These are phyloP conservation scores for Sanguinoderma infundibulare DNA, from an alignment of 1,284 basidiomycete genomes.

Conservation along the genomic window DNA sequence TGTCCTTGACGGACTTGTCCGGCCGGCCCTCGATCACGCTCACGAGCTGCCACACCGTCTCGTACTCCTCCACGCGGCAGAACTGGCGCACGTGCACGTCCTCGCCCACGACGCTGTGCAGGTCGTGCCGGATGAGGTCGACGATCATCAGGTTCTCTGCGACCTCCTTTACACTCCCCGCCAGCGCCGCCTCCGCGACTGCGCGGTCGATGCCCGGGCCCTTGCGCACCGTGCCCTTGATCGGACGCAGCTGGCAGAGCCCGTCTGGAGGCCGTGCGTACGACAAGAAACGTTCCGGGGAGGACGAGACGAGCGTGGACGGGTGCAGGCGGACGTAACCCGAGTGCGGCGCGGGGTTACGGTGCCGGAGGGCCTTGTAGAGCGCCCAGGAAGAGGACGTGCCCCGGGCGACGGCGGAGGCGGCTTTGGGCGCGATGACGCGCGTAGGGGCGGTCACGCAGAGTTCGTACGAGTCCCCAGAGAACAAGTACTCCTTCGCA, in stretches of 20 bases:
- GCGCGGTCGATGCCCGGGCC: conserved; percentile 63
- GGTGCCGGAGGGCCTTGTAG: conserved; percentile 71
- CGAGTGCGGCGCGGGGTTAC: conserved; percentile 93
- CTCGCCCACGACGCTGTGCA: conserved; percentile 78
- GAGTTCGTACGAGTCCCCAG: conserved; percentile 96
- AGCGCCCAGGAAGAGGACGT: conserved; percentile 70
- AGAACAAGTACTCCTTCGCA: conserved; percentile 78
- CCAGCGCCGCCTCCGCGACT: conserved; percentile 67
- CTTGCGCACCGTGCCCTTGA: conserved; percentile 91
- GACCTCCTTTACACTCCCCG: conserved; percentile 87
- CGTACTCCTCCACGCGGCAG: conserved; percentile 90
- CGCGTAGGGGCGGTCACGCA: conserved; percentile 86
- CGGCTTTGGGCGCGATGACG: conserved; percentile 46
- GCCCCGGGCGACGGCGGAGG: conserved; percentile 35
- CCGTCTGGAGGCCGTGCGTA: conserved; percentile 68
- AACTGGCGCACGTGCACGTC: conserved; percentile 86
- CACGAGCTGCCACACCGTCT: conserved; percentile 96
- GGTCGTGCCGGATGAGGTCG: conserved; percentile 93
- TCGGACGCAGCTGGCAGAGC: conserved; percentile 88
- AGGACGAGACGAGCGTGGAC: conserved; percentile 76
- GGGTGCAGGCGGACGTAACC: conserved; percentile 79
- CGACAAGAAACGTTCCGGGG: conserved; percentile 94
- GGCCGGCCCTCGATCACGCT: conserved; percentile 84
- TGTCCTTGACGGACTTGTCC: conserved; percentile 31
- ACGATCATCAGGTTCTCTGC: conserved; percentile 99